Evolutionary conservation across 2,329 filamentous ascomycete genomes (phyloP), one percentile per base, ranked within the genome.

Genomic region (Ophiognomonia clavigignenti-juglandacearum): DNA sequence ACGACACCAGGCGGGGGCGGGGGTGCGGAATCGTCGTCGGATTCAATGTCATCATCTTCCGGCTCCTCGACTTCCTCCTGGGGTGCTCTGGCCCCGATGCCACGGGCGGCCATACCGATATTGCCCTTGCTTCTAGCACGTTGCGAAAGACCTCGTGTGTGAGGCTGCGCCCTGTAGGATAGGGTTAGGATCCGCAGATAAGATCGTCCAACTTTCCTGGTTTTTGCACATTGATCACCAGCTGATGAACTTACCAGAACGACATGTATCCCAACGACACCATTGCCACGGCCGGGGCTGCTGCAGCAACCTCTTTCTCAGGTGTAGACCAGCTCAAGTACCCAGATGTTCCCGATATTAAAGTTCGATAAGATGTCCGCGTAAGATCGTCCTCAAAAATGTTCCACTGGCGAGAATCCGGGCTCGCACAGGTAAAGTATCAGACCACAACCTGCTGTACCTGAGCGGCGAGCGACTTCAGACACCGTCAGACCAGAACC

Each of bases 201-300:
- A 2, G 40, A 36, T 18, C 22, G 18, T 19, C 24, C 8, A 31
- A 6, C 10, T 11, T 11, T 9, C 16, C 6, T 19, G 42, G 9
- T 16, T 16, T 10, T 35, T 39, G 31, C 6, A 6, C 23, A 26
- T 27, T 22, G 22, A 36, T 26, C 23, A 26, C 16, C 9, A 22
- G n/a, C n/a, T n/a, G n/a, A n/a, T n/a, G n/a, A n/a, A 45, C 42
- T 45, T 13, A 45, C 42, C 34, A 14, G 23, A 26, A 29, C 37
- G 35, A 32, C 14, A 13, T 23, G 11, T 22, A 39, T 16, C 26
- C 24, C 27, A 24, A 24, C 38, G 42, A 36, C 24, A 39, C 35
- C 35, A 45, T 45, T 20, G 26, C 39, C 14, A 11, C 23, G 13
- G 13, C 34, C 24, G 37, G 19, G 35, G 35, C 24, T 39, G 14